These are phyloP conservation scores for Ogataea hybrid DNA, from an alignment of 1,139 yeast species.

Conservation along the genomic window DNA sequence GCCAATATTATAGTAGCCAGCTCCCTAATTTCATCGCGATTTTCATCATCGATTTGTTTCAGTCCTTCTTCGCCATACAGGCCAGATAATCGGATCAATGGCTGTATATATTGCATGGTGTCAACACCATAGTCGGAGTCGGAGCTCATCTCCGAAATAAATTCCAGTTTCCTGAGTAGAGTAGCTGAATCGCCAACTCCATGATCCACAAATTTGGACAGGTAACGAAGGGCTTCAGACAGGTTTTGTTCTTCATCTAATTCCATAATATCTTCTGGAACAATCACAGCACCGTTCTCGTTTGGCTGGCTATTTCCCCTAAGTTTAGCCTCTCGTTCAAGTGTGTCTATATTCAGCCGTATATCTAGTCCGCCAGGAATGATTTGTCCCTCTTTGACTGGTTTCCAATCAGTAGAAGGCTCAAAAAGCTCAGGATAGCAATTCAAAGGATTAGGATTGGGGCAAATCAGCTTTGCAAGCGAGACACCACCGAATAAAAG, in stretches of 20 bases:
- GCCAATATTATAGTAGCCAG: slow-evolving; percentile 50
- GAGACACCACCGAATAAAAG: neutral
- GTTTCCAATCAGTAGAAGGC: slow-evolving; percentile 68
- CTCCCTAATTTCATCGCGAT: slow-evolving; percentile 38
- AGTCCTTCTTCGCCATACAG: slow-evolving; percentile 18
- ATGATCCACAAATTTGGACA: slow-evolving; percentile 8
- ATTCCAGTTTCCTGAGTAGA: slow-evolving; percentile 40
- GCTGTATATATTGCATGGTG: slow-evolving; percentile 30
- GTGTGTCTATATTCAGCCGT: slow-evolving; percentile 65
- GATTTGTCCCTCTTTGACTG: slow-evolving; percentile 62
- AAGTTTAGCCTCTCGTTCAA: slow-evolving; percentile 64
- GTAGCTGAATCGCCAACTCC: slow-evolving; percentile 18
- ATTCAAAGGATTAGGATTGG: slow-evolving; percentile 42
- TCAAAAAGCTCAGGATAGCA: slow-evolving; percentile 66
- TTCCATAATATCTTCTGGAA: slow-evolving; percentile 2
- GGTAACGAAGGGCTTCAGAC: slow-evolving; percentile 4
- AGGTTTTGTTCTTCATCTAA: slow-evolving; percentile 2
- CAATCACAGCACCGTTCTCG: slow-evolving; percentile 2
- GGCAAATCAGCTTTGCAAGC: slow-evolving; percentile 38
- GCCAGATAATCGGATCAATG: slow-evolving; percentile 26
- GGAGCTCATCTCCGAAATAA: slow-evolving; percentile 58
- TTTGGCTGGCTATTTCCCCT: slow-evolving; percentile 32
- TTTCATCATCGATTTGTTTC: slow-evolving; percentile 12
- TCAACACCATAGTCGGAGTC: slow-evolving; percentile 61
- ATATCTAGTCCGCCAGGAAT: slow-evolving; percentile 81